Conservation (phyloP, 306 rosid species). For the Vachellia collinsii region DNA sequence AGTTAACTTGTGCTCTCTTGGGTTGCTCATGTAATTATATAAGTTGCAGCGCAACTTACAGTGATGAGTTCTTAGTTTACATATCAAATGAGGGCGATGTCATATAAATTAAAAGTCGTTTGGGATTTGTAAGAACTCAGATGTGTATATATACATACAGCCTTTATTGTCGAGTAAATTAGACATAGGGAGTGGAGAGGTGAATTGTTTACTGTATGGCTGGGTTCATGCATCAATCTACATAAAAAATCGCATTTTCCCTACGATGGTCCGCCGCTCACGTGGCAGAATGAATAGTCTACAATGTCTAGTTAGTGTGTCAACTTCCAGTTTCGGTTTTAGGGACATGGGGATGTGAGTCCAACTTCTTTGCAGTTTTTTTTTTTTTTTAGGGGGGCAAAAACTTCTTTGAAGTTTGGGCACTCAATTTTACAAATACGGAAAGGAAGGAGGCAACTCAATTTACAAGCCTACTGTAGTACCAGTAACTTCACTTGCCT, state of each 20-base stretch:
- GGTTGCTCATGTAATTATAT: not conserved
- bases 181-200: too few species aligned
- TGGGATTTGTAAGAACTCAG: not conserved
- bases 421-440: not conserved
- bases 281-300: not conserved
- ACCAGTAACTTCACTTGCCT: too few species aligned
- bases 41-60: too few species aligned
- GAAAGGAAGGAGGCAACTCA: not conserved
- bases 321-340: too few species aligned
- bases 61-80: not conserved
- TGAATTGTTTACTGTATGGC: too few species aligned
- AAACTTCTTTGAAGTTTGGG: not conserved
- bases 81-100: not conserved
- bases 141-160: not conserved
- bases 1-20: slow-evolving; percentile 19
- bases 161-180: not conserved
- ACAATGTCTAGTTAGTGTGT: not conserved
- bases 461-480: too few species aligned
- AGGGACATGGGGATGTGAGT: not conserved
- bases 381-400: too few species aligned
- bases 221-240: too few species aligned
- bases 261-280: too few species aligned
- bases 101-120: not conserved
- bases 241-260: too few species aligned
- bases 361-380: slow-evolving; percentile 3